These are phyloP conservation scores for Pyrenophora teres DNA, from an alignment of 2,329 filamentous ascomycete species.

Conservation along the genomic window DNA sequence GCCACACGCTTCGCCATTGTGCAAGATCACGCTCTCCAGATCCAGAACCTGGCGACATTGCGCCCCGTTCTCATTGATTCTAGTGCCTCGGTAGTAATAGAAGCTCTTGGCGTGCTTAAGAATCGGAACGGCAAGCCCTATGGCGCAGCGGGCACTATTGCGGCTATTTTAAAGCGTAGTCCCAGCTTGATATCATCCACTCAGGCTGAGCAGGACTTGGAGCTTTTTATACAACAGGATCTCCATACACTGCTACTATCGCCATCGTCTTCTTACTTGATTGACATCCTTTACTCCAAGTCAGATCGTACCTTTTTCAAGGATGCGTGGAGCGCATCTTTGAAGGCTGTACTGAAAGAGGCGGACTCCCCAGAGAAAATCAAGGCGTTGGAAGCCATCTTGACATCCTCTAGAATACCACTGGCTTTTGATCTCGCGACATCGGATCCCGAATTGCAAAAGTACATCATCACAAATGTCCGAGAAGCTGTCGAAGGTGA, in stretches of 20 bases:
- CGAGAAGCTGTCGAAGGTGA: constrained; percentile 38
- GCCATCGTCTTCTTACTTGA: constrained; percentile 68
- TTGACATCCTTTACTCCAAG: constrained; percentile 65
- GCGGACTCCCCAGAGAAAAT: constrained; percentile 34
- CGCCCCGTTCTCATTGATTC: constrained; percentile 39
- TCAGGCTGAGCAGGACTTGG: constrained; percentile 50
- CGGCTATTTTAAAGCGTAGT: constrained; percentile 56
- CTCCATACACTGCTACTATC: constrained; percentile 67
- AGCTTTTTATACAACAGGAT: constrained; percentile 59
- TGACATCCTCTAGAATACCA: constrained; percentile 45
- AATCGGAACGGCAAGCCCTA: constrained; percentile 68
- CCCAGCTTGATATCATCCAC: constrained; percentile 49
- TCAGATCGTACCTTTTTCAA: constrained; percentile 37
- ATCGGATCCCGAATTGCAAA: constrained; percentile 43
- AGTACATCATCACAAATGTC: constrained; percentile 39
- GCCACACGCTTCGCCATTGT: constrained; percentile 69
- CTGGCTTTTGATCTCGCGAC: constrained; percentile 43
- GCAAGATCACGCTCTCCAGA: constrained; percentile 27
- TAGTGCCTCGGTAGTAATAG: constrained; percentile 51
- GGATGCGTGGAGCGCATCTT: constrained; percentile 35
- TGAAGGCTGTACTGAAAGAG: constrained; percentile 37
- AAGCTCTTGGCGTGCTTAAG: constrained; percentile 56
- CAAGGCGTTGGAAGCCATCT: constrained; percentile 38
- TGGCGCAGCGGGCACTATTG: constrained; percentile 64
- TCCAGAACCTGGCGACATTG: constrained; percentile 10